Percentiles rank a stretch among this genome's conserved stretches.
phyloP scores from a whole-genome alignment of 495 filamentous ascomycete genomes.

The Xylaria curta region DNA sequence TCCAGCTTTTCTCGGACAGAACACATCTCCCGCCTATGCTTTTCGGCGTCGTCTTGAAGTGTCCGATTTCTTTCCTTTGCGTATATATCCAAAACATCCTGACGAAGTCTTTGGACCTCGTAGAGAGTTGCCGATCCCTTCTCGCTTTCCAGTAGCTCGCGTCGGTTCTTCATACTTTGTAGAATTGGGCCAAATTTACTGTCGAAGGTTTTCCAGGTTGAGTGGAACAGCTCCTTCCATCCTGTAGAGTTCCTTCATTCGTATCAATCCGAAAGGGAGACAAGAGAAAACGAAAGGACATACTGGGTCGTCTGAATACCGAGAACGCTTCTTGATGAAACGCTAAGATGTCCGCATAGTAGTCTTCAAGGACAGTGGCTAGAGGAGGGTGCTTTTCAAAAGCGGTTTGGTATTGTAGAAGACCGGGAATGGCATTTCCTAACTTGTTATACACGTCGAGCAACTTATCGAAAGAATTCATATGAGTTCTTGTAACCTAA shows the following conservation, averaged over 20 bases:
- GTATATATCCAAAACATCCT: background rate
- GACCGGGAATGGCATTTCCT: constrained; percentile 8
- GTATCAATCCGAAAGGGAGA: background rate
- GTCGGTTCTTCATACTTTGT: constrained; percentile 1
- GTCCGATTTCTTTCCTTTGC: background rate
- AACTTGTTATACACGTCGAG: background rate
- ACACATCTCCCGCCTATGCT: background rate
- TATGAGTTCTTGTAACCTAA: background rate
- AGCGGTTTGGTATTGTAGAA: background rate
- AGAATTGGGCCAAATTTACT: constrained; percentile 11
- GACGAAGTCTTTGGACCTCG: constrained; percentile 5
- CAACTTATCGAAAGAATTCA: constrained; percentile 9
- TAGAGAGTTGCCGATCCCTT: constrained; percentile 10
- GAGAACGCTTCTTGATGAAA: background rate
- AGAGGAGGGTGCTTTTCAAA: constrained; percentile 9
- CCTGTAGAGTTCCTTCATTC: background rate
- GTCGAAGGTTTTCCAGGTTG: constrained; percentile 15
- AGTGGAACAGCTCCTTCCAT: constrained; percentile 13
- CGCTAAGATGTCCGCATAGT: constrained; percentile 4
- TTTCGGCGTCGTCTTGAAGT: background rate
- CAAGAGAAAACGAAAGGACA: background rate
- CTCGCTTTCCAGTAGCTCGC: constrained; percentile 4
- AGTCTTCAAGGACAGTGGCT: constrained; percentile 15
- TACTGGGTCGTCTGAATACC: constrained; percentile 6
- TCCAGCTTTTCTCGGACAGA: constrained; percentile 5